Percentiles rank a stretch among this genome's conserved stretches.
Conservation (phyloP, 2,329 filamentous ascomycete species). For the Cladophialophora psammophila region DNA sequence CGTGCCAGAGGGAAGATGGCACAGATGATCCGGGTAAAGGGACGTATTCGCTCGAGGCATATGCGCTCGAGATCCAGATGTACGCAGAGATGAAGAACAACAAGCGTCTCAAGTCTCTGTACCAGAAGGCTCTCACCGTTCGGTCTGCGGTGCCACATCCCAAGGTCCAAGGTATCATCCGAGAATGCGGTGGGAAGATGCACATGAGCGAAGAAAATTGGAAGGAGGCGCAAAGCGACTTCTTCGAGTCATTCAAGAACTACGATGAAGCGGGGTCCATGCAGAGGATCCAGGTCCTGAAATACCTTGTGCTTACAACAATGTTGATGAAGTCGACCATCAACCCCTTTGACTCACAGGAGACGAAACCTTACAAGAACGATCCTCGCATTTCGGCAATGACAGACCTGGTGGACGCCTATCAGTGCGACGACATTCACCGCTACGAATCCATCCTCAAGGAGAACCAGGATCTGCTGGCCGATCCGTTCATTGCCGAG, state of each 20-base stretch:
- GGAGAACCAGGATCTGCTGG: slow-evolving; percentile 85
- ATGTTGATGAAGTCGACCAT: slow-evolving; percentile 99
- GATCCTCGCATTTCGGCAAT: slow-evolving; percentile 95
- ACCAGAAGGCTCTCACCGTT: slow-evolving; percentile 88
- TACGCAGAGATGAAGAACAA: slow-evolving; percentile 96
- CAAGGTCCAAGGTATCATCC: slow-evolving; percentile 98
- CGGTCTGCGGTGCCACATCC: slow-evolving; percentile 97
- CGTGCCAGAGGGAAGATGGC: slow-evolving; percentile 87
- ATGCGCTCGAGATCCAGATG: slow-evolving; percentile 98
- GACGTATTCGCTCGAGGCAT: slow-evolving; percentile 94
- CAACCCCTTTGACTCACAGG: slow-evolving; percentile 98
- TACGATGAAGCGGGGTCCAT: slow-evolving; percentile 98
- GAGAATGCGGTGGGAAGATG: slow-evolving; percentile 99
- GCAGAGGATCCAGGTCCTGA: slow-evolving; percentile 95
- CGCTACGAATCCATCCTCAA: slow-evolving; percentile 87
- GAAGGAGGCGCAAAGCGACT: slow-evolving; percentile 96
- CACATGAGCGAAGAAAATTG: slow-evolving; percentile 99
- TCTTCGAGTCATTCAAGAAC: slow-evolving; percentile 98
- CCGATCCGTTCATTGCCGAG: slow-evolving; percentile 95
- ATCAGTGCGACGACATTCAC: slow-evolving; percentile 93
- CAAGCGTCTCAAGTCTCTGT: slow-evolving; percentile 92
- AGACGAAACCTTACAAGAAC: slow-evolving; percentile 97
- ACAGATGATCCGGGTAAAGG: slow-evolving; percentile 92
- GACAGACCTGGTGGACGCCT: slow-evolving; percentile 96
- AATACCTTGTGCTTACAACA: slow-evolving; percentile 93